Evolutionary conservation across 1,284 basidiomycete species (phyloP), one percentile per base, ranked within the genome.

Genomic region (Boletellus sp.): DNA sequence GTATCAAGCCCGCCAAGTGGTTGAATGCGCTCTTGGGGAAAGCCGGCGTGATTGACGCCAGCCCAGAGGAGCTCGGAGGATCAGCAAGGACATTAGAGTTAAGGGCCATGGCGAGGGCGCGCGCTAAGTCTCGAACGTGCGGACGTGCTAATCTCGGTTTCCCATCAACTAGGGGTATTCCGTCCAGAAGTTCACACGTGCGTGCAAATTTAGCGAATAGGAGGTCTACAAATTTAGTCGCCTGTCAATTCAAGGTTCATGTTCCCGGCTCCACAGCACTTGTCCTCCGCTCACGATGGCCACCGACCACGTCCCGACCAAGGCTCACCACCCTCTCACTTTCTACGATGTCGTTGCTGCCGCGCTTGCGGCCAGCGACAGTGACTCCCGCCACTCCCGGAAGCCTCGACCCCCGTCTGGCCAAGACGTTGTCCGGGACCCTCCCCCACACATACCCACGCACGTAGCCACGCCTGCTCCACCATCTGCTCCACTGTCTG

Each of bases 1-100:
- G 79, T 80, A 10, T 70, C 58, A 7, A 79, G 55, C 4, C 68
- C 73, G 0, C 69, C 78, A 39, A 82, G 69, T 7, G 58, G 60
- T 40, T 71, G 69, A 2, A 63, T 59, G 34, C 59, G 68, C 14
- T 78, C 78, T 8, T 61, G 60, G 3, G 77, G 64, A 1, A 60
- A 67, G 8, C 79, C 78, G 2, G 63, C 57, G 57, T 80, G 77
- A 48, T 74, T 70, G 21, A 80, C 60, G 23, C 67, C 70, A 30
- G 63, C 67, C 51, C 72, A 68, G 53, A 73, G 34, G 70, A 63
- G n/a, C 68, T 58, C 5, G 67, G 69, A 17, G 68, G 58, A 19
- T 68, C 61, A 45, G 73, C 69, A 27, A 75, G 65, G 29, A 60
- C 53, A 3, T 4, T 16, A 23, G 54, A n/a, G n/a, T n/a, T n/a